phyloP scores from a whole-genome alignment of 768 basidiomycete genomes.

The Fomitopsis serialis region DNA sequence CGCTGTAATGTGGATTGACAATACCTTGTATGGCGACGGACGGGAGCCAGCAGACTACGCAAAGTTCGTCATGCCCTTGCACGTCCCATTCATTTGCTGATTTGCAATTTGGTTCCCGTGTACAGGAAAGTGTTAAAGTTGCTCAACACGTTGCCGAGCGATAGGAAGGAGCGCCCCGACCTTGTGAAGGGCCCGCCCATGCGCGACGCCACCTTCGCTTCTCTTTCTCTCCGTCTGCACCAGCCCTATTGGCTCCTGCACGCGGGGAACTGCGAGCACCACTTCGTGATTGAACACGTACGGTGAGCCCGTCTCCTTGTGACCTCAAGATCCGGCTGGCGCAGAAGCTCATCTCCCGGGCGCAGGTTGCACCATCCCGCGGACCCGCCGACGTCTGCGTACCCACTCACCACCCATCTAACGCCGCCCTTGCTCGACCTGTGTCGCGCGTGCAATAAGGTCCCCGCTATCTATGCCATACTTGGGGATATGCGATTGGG shows the following conservation, averaged over 20 bases:
- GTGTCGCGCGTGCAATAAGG: slow-evolving; percentile 66
- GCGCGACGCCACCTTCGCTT: slow-evolving; percentile 42
- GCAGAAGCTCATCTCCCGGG: slow-evolving; percentile 1
- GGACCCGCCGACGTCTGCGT: slow-evolving; percentile 50
- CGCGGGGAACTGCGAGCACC: slow-evolving; percentile 79
- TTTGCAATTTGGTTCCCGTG: background rate
- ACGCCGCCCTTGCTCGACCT: slow-evolving; percentile 55
- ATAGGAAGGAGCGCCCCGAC: slow-evolving; percentile 23
- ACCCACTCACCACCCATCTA: slow-evolving; percentile 64
- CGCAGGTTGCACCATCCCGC: slow-evolving; percentile 51
- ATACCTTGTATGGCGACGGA: slow-evolving; percentile 52
- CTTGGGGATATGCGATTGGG: slow-evolving; percentile 69
- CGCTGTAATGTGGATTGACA: slow-evolving; percentile 59
- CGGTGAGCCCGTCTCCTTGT: slow-evolving; percentile 36
- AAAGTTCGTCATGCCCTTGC: slow-evolving; percentile 33
- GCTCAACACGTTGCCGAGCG: slow-evolving; percentile 26
- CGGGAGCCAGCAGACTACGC: slow-evolving; percentile 48
- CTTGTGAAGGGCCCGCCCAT: slow-evolving; percentile 38
- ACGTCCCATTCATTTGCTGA: background rate
- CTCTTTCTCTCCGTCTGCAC: slow-evolving; percentile 57
- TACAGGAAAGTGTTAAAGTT: slow-evolving; percentile 44
- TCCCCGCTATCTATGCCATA: slow-evolving; percentile 64
- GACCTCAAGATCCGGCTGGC: background rate
- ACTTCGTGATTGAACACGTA: slow-evolving; percentile 66
- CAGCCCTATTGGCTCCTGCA: slow-evolving; percentile 83